Evolutionary conservation across 495 filamentous ascomycete species (phyloP), one percentile per base, ranked within the genome.

Genomic region (Penicillium alfredii): DNA sequence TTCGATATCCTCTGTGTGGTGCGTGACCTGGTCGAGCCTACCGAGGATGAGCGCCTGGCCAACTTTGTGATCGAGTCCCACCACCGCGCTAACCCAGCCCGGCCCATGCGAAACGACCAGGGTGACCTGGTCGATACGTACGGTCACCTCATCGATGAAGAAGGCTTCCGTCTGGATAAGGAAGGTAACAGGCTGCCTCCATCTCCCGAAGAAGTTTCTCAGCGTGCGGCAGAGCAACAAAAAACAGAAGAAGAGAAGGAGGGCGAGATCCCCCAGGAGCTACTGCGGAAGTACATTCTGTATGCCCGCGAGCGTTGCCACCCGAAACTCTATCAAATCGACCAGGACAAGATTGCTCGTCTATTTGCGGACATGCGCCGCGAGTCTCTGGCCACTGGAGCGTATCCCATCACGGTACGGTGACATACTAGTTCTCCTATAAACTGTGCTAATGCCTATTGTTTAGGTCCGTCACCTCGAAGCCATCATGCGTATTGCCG

Each of bases 1-100:
- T 99, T 99, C 64, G 93, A 99, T 51, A 94, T 99, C 47, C 80
- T 99, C 31, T 94, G 87, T 55, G 93, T 99, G 15, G 88, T 99
- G 18, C 82, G 93, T 18, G 93, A 99, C 58, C 87, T 90, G 4
- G 93, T 99, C n/a, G 90, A 97, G 49, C 92, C 93, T 0, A 71
- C 64, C n/a, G 86, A 96, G 58, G 93, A 99, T 47, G 93, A 97
- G 66, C 79, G 89, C 12, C 75, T 99, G 8, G 93, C 93, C 25
- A 81, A 80, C 30, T 99, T 99, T 63, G 94, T 99, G 30, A 87
- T 99, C 22, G 81, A 85, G 37, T 92, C 85, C 3, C 93, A 99
- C 58, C 81, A 81, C 42, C 81, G 88, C 32, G 88, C 89, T 27
- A 92, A 97, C 64, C 89, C 92, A 0, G 49, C 71, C 14, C 61